Percentiles rank a stretch among this genome's conserved stretches.
Evolutionary conservation across 2,329 filamentous ascomycete species (phyloP).

Genomic region (Chaetothyriales sp.): DNA sequence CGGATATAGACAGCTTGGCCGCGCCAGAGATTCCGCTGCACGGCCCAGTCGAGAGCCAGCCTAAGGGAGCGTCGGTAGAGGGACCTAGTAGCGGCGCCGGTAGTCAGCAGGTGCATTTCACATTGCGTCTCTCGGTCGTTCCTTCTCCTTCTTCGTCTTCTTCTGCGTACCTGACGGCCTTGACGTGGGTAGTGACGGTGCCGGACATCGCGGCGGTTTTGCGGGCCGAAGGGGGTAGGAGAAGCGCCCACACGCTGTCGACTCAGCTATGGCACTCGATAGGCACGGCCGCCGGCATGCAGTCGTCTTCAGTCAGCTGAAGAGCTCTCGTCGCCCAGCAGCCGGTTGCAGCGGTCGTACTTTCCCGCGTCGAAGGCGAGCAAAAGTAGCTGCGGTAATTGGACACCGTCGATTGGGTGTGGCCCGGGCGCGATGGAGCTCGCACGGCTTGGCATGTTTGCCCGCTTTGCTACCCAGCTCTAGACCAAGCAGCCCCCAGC

Average conservation of each 20-base stretch:
- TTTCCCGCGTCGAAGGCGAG: neutral
- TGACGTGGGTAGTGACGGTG: conserved; percentile 18
- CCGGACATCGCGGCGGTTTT: conserved; percentile 22
- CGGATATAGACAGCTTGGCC: conserved; percentile 94
- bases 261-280: neutral
- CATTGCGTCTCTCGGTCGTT: neutral
- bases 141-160: neutral
- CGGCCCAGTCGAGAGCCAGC: conserved; percentile 87
- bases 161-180: conserved; percentile 26
- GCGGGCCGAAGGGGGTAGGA: neutral
- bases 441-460: neutral
- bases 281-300: neutral
- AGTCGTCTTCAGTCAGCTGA: neutral
- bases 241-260: neutral
- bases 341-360: neutral
- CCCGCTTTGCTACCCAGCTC: neutral
- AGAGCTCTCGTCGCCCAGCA: neutral
- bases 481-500: neutral
- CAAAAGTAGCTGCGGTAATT: neutral
- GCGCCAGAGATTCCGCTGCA: conserved; percentile 85
- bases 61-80: conserved; percentile 90
- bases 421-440: too few relatives aligned
- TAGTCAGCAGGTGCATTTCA: neutral
- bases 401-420: neutral
- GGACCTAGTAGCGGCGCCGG: conserved; percentile 30